Percentiles rank a stretch among this genome's conserved stretches.
Evolutionary conservation across 2,329 filamentous ascomycete species (phyloP).

Genomic region (Colletotrichum gloeosporioides): DNA sequence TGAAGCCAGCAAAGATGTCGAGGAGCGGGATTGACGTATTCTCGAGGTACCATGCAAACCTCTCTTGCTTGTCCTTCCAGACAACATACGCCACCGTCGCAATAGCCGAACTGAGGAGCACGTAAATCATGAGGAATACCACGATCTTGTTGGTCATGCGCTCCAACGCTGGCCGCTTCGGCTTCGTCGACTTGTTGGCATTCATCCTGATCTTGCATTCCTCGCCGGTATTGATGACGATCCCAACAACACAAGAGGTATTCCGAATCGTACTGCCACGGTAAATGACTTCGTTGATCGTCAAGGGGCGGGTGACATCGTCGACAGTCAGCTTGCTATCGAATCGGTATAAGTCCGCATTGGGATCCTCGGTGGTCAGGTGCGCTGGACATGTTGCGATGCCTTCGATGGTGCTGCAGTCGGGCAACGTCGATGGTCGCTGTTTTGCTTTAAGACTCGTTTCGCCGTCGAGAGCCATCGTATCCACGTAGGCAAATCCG

Average conservation of each 20-base stretch:
- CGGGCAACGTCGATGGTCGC: conserved; percentile 63
- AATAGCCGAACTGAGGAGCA: conserved; percentile 78
- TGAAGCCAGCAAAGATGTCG: conserved; percentile 84
- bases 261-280: conserved; percentile 87
- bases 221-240: conserved; percentile 89
- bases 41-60: conserved; percentile 76
- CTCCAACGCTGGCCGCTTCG: conserved; percentile 82
- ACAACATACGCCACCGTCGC: conserved; percentile 84
- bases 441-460: conserved; percentile 83
- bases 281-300: conserved; percentile 82
- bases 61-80: conserved; percentile 74
- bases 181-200: conserved; percentile 83
- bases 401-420: conserved; percentile 58
- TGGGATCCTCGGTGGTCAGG: conserved; percentile 77
- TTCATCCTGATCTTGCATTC: conserved; percentile 95
- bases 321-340: conserved; percentile 69
- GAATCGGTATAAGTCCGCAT: conserved; percentile 78
- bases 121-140: conserved; percentile 78
- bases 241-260: conserved; percentile 71
- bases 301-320: conserved; percentile 70
- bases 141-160: conserved; percentile 80
- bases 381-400: conserved; percentile 62
- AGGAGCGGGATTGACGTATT: conserved; percentile 74
- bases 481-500: conserved; percentile 81
- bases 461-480: conserved; percentile 83